These are phyloP conservation scores for Yarrowia sp. DNA, from an alignment of 805 yeast genomes.

Conservation along the genomic window DNA sequence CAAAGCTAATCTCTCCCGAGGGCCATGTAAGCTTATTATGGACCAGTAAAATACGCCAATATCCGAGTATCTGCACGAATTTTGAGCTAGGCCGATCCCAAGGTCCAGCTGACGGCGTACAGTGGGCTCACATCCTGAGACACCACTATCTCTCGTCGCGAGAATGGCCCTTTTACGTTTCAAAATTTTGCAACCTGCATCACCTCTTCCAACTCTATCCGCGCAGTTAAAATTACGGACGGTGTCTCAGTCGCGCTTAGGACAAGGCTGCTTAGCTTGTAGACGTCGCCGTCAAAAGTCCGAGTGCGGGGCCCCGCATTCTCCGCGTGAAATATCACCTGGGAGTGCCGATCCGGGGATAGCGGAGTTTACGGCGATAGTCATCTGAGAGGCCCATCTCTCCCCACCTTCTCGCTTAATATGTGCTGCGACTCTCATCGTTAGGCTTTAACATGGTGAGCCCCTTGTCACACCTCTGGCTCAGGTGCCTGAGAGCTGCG, in stretches of 20 bases:
- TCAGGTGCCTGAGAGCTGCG: neutral
- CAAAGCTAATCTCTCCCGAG: neutral
- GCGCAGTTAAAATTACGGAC: neutral
- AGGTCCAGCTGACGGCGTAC: too few species aligned
- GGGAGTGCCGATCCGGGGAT: neutral
- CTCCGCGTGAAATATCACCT: neutral
- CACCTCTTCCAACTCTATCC: neutral
- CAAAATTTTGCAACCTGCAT: constrained; percentile 5
- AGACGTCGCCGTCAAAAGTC: neutral
- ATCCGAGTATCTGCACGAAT: too few species aligned
- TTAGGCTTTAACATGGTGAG: constrained; percentile 21
- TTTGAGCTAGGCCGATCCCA: too few species aligned
- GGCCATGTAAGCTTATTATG: neutral
- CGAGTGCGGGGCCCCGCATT: constrained; percentile 2
- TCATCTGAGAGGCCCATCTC: neutral
- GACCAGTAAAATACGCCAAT: neutral
- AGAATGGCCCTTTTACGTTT: neutral
- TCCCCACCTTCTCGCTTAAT: constrained; percentile 10
- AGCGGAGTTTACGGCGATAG: neutral
- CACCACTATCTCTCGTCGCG: neutral
- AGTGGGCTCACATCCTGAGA: too few species aligned
- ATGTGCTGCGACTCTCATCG: neutral
- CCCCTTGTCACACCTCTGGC: constrained; percentile 3
- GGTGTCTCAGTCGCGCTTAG: neutral
- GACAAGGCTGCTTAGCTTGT: neutral